These are phyloP conservation scores for Linaria vulgaris DNA, from an alignment of 257 asterid species.

Conservation along the genomic window DNA sequence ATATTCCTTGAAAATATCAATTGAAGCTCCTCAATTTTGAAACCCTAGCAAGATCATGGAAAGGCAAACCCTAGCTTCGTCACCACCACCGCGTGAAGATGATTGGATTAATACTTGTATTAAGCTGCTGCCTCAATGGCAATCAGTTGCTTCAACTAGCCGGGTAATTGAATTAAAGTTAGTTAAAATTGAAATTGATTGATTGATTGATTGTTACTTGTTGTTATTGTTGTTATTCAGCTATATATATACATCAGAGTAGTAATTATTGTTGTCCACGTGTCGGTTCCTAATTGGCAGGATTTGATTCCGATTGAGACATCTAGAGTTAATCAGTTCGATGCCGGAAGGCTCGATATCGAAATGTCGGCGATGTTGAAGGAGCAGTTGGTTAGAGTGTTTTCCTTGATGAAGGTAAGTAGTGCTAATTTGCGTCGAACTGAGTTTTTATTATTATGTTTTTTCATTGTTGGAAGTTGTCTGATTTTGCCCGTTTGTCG, in stretches of 20 bases:
- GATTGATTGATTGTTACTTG: too few species aligned
- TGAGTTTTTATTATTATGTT: too few species aligned
- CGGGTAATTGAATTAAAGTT: slow-evolving; percentile 36
- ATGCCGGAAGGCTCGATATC: slow-evolving; percentile 85
- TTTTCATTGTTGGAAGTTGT: slow-evolving; percentile 27
- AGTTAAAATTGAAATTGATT: neutral
- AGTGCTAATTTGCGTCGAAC: slow-evolving; percentile 15
- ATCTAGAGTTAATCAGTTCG: slow-evolving; percentile 89
- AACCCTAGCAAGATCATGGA: slow-evolving; percentile 32
- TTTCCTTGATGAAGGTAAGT: slow-evolving; percentile 85
- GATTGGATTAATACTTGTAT: slow-evolving; percentile 63
- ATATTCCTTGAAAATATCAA: too few species aligned
- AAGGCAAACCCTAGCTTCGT: slow-evolving; percentile 76
- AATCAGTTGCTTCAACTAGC: slow-evolving; percentile 42
- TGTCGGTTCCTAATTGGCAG: slow-evolving; percentile 42
- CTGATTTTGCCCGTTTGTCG: slow-evolving; percentile 40
- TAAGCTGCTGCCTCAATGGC: slow-evolving; percentile 64
- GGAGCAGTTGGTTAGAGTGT: slow-evolving; percentile 86
- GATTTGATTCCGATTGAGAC: slow-evolving; percentile 67
- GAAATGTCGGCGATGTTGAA: slow-evolving; percentile 99
- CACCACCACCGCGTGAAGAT: slow-evolving; percentile 83
- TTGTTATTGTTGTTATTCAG: too few species aligned
- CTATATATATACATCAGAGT: too few species aligned
- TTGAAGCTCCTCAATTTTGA: too few species aligned
- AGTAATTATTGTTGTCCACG: neutral